These are phyloP conservation scores for Codiaeum variegatum DNA, from an alignment of 441 rosid genomes.

Conservation along the genomic window DNA sequence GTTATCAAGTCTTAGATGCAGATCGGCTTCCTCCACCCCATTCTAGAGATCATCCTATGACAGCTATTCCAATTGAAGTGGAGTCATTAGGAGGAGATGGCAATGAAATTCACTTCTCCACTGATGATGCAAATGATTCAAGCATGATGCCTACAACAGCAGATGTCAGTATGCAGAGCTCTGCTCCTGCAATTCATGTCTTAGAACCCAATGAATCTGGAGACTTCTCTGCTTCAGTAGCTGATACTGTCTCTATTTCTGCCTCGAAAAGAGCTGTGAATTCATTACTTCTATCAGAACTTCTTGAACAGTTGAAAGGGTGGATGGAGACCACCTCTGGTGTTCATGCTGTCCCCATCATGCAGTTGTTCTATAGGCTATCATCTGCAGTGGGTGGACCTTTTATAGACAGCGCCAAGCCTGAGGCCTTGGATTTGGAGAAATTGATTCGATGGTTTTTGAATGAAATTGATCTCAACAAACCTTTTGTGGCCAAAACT, in stretches of 20 bases:
- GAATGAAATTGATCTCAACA: conserved; percentile 76
- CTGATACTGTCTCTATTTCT: conserved; percentile 86
- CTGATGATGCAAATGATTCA: conserved; percentile 68
- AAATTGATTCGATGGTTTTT: conserved; percentile 89
- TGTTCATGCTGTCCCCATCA: conserved; percentile 85
- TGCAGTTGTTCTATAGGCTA: conserved; percentile 97
- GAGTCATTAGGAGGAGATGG: conserved; percentile 90
- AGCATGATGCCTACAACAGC: conserved; percentile 48
- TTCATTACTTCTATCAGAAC: conserved; percentile 91
- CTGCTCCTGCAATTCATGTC: conserved; percentile 91
- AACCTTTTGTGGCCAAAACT: conserved; percentile 64
- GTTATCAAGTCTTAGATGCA: conserved; percentile 88
- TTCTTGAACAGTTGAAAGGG: conserved; percentile 91
- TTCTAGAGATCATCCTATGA: conserved; percentile 97
- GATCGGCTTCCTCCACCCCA: conserved; percentile 95
- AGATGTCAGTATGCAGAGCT: conserved; percentile 48
- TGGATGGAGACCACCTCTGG: conserved; percentile 97
- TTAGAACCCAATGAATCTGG: conserved; percentile 90
- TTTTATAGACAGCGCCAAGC: conserved; percentile 86
- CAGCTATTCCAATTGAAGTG: conserved; percentile 93
- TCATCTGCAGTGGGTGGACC: conserved; percentile 99
- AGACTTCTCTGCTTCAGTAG: conserved; percentile 73
- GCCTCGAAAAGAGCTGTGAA: conserved; percentile 95
- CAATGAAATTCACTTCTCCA: conserved; percentile 77
- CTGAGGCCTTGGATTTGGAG: conserved; percentile 82